phyloP scores from a whole-genome alignment of 495 filamentous ascomycete species.

The Neurospora sublineolata region DNA sequence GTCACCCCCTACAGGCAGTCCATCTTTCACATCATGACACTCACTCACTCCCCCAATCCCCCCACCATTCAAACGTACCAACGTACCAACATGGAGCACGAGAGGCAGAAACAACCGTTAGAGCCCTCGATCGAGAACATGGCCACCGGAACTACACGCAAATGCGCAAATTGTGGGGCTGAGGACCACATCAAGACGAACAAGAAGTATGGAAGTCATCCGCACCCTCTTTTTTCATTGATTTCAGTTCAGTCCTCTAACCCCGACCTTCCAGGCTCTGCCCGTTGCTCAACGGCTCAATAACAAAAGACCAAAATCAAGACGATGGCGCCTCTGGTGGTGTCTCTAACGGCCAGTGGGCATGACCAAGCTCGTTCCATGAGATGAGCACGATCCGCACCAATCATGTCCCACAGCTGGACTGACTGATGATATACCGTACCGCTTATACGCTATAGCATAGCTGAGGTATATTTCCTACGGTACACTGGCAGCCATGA shows the following conservation, averaged over 20 bases:
- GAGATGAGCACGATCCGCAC: no score
- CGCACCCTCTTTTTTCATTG: background rate
- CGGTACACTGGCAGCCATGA: no score
- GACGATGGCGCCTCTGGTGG: constrained; percentile 33
- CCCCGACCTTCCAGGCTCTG: constrained; percentile 46
- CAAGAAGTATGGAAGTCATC: constrained; percentile 66
- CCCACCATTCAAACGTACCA: no score
- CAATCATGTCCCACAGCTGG: no score
- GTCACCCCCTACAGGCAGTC: no score
- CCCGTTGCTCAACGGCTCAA: constrained; percentile 77
- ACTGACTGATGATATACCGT: no score
- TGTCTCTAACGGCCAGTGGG: constrained; percentile 16
- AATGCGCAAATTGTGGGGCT: constrained; percentile 92
- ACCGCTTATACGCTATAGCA: no score
- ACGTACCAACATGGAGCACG: no score
- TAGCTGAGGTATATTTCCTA: no score
- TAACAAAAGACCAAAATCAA: constrained; percentile 54
- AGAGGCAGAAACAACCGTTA: constrained; percentile 13
- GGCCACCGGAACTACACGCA: constrained; percentile 61
- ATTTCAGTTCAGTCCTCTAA: constrained; percentile 31
- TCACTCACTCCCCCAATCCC: no score
- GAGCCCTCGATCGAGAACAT: constrained; percentile 40
- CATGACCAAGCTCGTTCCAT: no score
- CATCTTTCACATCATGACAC: no score
- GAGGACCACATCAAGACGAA: constrained; percentile 97